Conservation (phyloP, 805 yeast species). For the Candida yuanshanica region DNA sequence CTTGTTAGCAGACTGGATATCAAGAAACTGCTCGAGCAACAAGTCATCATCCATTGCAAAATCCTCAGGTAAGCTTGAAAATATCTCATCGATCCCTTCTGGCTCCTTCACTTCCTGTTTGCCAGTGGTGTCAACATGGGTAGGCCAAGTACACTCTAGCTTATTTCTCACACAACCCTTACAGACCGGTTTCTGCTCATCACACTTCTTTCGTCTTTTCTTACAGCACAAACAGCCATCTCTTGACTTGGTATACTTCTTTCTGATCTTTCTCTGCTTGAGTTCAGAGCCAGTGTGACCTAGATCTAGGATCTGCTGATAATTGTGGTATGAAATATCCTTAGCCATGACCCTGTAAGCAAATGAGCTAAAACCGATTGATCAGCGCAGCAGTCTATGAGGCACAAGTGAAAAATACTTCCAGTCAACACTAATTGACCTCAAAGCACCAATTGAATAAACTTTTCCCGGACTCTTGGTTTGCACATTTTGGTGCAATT, state of each 20-base stretch:
- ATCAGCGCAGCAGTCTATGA: too few species aligned
- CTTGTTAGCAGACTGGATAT: conserved; percentile 14
- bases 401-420: too few species aligned
- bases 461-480: too few species aligned
- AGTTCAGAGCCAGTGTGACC: conserved; percentile 3
- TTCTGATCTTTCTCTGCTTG: conserved; percentile 8
- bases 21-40: conserved; percentile 17
- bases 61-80: not conserved
- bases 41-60: conserved; percentile 4
- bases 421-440: too few species aligned
- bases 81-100: not conserved
- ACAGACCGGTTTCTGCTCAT: conserved; percentile 21
- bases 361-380: too few species aligned
- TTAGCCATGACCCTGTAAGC: not conserved
- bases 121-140: conserved; percentile 7
- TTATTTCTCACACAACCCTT: conserved; percentile 12
- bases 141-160: conserved; percentile 18
- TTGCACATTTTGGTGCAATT: too few species aligned
- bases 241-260: conserved; percentile 15
- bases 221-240: conserved; percentile 22
- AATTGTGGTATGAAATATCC: conserved; percentile 13
- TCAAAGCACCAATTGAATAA: too few species aligned
- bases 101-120: not conserved
- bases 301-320: conserved; percentile 20
- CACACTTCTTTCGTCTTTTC: conserved; percentile 22